Base-by-base conservation (phyloP, 805 yeast species). In the Saccharomycopsis selenospora region DNA sequence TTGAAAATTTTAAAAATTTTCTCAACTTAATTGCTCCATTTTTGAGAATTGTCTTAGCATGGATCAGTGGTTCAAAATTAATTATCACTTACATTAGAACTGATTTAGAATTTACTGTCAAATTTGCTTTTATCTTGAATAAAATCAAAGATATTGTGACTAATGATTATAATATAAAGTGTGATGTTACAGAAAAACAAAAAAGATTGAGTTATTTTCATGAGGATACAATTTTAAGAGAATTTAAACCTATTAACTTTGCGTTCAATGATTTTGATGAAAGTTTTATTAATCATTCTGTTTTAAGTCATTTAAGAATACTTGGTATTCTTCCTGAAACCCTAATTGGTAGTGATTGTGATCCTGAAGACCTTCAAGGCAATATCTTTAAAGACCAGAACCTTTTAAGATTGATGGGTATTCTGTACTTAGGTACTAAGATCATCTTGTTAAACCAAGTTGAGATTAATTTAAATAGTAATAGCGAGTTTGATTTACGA, bases 171-270 rank as follows among this genome's bases (percentile, higher is more conserved):
- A 17, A 33, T 14, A 33, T 4, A 14, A 17, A 14, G 17, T 20
- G 38, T 33, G 38, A 33, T 33, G n/a, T 45, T 38, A 10, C 11
- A 30, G 0, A 40, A 52, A 47, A 69, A 45, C 83, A 84, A 13
- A 54, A 59, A 5, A 70, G 91, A 61, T 57, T 61, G 2, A 74
- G 78, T 48, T 75, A 73, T 47, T 83, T 82, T 58, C 63, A 68
- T 41, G 91, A 85, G 57, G 93, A 84, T 64, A 77, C 82, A 11
- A 63, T 69, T 20, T 66, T 79, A 54, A 77, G 76, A 51, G 89
- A 81, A 52, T 82, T 79, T 57, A 65, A 69, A 25, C 74, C 82
- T 3, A 66, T 84, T 14, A 73, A 72, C 22, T 71, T 67, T 53
- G 72, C 71, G 46, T 68, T 82, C 48, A 71, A 70, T 45, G 90